Evolutionary conservation across 2,329 filamentous ascomycete genomes (phyloP).

Genomic region (Pestalotiopsis sp.): DNA sequence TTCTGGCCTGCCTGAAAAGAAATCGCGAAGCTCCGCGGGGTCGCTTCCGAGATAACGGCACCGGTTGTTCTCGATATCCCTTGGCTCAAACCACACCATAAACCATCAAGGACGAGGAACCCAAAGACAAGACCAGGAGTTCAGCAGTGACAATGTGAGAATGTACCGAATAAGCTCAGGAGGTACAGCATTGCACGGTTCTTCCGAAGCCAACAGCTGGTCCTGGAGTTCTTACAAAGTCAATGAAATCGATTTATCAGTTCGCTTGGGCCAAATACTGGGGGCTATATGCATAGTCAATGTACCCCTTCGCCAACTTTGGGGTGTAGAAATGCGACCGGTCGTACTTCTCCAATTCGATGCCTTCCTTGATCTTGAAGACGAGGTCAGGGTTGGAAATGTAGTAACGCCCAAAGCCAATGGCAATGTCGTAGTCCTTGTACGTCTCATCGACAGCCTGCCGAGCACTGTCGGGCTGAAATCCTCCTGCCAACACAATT

Average conservation of each 20-base stretch:
- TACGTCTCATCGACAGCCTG: conserved; percentile 35
- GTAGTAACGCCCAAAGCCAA: conserved; percentile 52
- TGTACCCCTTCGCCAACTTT: conserved; percentile 21
- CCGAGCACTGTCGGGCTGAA: conserved; percentile 25
- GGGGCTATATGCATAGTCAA: conserved; percentile 20
- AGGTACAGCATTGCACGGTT: neutral
- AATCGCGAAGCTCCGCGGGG: neutral
- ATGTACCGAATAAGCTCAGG: too few relatives aligned
- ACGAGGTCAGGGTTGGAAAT: conserved; percentile 52
- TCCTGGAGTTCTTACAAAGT: neutral
- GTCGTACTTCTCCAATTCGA: conserved; percentile 46
- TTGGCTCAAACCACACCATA: neutral
- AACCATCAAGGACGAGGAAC: neutral
- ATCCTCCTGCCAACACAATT: conserved; percentile 50
- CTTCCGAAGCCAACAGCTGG: neutral
- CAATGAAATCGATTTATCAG: neutral
- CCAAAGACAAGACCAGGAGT: too few relatives aligned
- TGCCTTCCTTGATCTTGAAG: conserved; percentile 43
- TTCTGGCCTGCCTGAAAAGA: neutral
- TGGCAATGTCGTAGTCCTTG: conserved; percentile 41
- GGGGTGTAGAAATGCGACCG: conserved; percentile 44
- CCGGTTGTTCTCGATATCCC: neutral
- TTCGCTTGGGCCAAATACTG: neutral
- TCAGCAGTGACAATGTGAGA: too few relatives aligned
- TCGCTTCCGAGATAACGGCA: neutral